phyloP scores from a whole-genome alignment of 257 asterid genomes.

The Jacaranda mimosifolia region DNA sequence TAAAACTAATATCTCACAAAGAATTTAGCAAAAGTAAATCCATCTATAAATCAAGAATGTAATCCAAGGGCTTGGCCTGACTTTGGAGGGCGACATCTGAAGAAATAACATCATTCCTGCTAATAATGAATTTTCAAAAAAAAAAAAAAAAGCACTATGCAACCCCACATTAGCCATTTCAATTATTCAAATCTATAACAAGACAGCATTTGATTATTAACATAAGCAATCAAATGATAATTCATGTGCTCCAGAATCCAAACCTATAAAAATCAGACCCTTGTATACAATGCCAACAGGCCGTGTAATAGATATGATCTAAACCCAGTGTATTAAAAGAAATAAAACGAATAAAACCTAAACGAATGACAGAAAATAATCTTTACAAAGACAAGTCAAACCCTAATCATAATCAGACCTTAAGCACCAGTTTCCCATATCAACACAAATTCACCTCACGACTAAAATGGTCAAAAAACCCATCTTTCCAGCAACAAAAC shows the following conservation, averaged over 20 bases:
- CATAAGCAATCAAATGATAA: not conserved
- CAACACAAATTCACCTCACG: not conserved
- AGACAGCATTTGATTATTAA: not conserved
- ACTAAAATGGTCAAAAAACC: not conserved
- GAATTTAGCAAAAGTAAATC: not conserved
- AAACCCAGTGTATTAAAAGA: not conserved
- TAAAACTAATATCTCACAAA: not conserved
- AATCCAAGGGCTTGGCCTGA: not conserved
- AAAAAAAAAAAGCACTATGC: not conserved
- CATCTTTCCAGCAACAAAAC: not conserved
- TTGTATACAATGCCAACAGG: not conserved
- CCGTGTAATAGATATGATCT: not conserved
- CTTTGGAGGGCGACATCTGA: not conserved
- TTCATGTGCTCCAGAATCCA: not conserved
- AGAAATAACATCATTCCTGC: not conserved
- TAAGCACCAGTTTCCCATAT: slow-evolving; percentile 2
- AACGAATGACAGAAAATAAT: not conserved
- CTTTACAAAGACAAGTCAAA: not conserved
- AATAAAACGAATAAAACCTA: not conserved
- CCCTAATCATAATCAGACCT: not conserved
- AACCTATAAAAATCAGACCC: not conserved
- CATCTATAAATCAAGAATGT: not conserved
- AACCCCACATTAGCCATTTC: slow-evolving; percentile 1
- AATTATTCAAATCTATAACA: not conserved
- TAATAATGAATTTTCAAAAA: too few relatives aligned